Evolutionary conservation across 2,329 filamentous ascomycete genomes (phyloP).

Genomic region (Colletotrichum tropicale): DNA sequence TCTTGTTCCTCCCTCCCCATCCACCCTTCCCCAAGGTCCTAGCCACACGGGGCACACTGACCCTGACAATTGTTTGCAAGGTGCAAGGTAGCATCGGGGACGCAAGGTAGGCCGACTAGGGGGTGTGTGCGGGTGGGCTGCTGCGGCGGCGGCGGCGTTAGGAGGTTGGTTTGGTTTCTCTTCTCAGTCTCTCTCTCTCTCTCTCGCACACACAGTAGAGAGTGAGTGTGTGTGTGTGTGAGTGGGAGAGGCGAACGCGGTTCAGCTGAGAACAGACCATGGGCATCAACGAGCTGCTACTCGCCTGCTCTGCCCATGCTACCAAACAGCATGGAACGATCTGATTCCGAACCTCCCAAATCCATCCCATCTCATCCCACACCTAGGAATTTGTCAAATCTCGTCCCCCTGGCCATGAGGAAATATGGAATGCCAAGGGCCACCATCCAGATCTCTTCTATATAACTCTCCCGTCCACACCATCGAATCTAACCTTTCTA

Average conservation of each 20-base stretch:
- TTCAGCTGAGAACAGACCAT: conserved; percentile 16
- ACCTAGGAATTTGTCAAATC: conserved; percentile 16
- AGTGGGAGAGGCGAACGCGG: background rate
- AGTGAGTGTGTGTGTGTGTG: background rate
- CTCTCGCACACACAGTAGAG: background rate
- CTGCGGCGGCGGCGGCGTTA: background rate
- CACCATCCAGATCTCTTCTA: conserved; percentile 2
- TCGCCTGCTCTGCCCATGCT: background rate
- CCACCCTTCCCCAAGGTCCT: background rate
- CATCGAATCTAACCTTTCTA: background rate
- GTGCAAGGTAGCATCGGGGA: conserved; percentile 7
- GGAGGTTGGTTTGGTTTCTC: background rate
- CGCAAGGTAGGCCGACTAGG: background rate
- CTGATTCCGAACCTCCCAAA: conserved; percentile 7
- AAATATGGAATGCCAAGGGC: conserved; percentile 18
- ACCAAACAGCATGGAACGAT: conserved; percentile 9
- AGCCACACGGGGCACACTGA: conserved; percentile 10
- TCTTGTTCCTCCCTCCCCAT: background rate
- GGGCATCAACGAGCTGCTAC: background rate
- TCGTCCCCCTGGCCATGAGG: conserved; percentile 3
- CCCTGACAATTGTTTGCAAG: conserved; percentile 1
- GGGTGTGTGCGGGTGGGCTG: background rate
- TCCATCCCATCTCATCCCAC: conserved; percentile 5
- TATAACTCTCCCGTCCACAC: conserved; percentile 20
- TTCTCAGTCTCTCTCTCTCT: background rate